phyloP scores from a whole-genome alignment of 257 asterid species.

The Phtheirospermum japonicum region DNA sequence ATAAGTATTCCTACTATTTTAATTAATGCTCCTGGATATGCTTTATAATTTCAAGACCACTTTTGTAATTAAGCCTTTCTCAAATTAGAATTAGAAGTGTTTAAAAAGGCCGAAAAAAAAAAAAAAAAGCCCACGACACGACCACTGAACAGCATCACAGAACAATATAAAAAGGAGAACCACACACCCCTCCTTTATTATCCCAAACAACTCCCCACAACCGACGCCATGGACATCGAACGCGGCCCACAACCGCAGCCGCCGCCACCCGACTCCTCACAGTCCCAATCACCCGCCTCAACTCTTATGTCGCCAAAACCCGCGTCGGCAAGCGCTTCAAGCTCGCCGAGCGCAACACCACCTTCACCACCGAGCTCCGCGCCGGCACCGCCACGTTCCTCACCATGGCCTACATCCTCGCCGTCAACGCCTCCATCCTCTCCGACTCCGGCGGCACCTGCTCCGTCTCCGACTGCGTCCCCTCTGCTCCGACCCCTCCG shows the following conservation, averaged over 20 bases:
- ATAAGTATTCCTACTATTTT: no score
- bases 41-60: no score
- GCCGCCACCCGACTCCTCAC: conserved; percentile 28
- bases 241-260: conserved; percentile 29
- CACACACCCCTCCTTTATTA: neutral
- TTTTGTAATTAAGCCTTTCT: no score
- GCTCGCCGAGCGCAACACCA: conserved; percentile 65
- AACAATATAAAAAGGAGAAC: conserved; percentile 31
- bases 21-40: no score
- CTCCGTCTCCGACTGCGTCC: conserved; percentile 78
- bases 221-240: conserved; percentile 56
- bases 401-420: conserved; percentile 97
- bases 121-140: neutral
- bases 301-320: conserved; percentile 50
- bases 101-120: no score
- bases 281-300: conserved; percentile 47
- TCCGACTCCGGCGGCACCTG: conserved; percentile 96
- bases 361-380: conserved; percentile 94
- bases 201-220: conserved; percentile 7
- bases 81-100: no score
- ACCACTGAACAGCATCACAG: conserved; percentile 20
- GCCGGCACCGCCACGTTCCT: conserved; percentile 98
- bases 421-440: conserved; percentile 91
- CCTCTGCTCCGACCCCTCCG: conserved; percentile 61
- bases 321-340: conserved; percentile 69